Conservation (phyloP, 768 basidiomycete species). For the Coprinellus aureogranulatus region DNA sequence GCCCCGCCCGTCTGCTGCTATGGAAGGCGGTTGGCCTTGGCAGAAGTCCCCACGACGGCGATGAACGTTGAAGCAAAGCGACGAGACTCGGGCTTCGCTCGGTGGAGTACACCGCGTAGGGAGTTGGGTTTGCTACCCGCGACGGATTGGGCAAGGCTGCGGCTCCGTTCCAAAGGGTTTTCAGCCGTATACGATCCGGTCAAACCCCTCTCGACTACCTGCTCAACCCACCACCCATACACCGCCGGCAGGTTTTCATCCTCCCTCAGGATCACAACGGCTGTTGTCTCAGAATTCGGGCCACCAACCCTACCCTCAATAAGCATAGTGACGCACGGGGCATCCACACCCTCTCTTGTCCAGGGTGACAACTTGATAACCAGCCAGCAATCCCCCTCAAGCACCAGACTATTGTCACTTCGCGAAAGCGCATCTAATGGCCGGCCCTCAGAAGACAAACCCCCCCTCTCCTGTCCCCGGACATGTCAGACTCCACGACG, state of each 20-base stretch:
- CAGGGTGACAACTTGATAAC: neutral
- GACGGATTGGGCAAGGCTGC: neutral
- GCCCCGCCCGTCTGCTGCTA: slow-evolving; percentile 90
- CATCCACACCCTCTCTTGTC: slow-evolving; percentile 14
- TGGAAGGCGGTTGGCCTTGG: slow-evolving; percentile 2
- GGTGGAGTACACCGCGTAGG: neutral
- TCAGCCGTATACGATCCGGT: neutral
- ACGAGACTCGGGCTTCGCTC: neutral
- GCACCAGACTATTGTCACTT: slow-evolving; percentile 16
- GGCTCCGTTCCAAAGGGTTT: neutral
- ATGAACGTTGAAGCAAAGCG: too few species aligned
- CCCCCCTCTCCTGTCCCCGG: slow-evolving; percentile 17
- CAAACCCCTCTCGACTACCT: too few species aligned
- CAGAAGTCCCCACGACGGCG: too few species aligned
- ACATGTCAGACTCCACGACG: slow-evolving; percentile 25
- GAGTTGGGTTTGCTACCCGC: neutral
- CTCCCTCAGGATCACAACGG: slow-evolving; percentile 15
- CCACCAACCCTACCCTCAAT: slow-evolving; percentile 27
- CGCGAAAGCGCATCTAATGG: slow-evolving; percentile 8
- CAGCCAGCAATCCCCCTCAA: neutral
- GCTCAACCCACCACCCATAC: neutral
- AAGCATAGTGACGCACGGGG: slow-evolving; percentile 25
- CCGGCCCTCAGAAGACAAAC: slow-evolving; percentile 12
- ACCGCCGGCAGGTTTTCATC: neutral
- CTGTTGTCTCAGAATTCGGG: slow-evolving; percentile 6